A percentile compares a stretch with the other conserved stretches of the same genome.
phyloP scores from a whole-genome alignment of 2,329 filamentous ascomycete genomes.

The Neurospora sp. region DNA sequence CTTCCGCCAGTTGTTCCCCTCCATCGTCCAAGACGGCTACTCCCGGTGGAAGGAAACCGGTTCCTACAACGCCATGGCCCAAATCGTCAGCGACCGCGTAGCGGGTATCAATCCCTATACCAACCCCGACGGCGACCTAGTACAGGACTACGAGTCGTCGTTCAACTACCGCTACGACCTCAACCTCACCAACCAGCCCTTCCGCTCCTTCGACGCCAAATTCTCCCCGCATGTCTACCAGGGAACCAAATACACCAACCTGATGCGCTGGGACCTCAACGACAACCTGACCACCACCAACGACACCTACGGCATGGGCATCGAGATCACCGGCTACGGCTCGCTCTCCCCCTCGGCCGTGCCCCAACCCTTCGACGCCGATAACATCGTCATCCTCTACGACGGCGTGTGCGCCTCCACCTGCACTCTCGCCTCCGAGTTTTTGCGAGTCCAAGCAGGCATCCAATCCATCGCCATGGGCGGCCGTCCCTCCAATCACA shows the following conservation, averaged over 20 bases:
- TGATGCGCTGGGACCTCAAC: slow-evolving; percentile 41
- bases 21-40: slow-evolving; percentile 30
- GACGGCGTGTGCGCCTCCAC: slow-evolving; percentile 50
- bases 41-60: slow-evolving; percentile 33
- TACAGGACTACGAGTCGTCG: slow-evolving; percentile 36
- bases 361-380: slow-evolving; percentile 42
- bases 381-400: slow-evolving; percentile 49
- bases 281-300: slow-evolving; percentile 32
- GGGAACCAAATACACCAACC: slow-evolving; percentile 42
- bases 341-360: slow-evolving; percentile 30
- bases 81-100: slow-evolving; percentile 32
- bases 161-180: slow-evolving; percentile 44
- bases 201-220: slow-evolving; percentile 36
- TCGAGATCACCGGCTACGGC: slow-evolving; percentile 40
- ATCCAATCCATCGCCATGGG: slow-evolving; percentile 46
- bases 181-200: slow-evolving; percentile 37
- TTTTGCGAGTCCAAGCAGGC: slow-evolving; percentile 40
- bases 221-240: slow-evolving; percentile 30
- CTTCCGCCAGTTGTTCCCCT: slow-evolving; percentile 45
- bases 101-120: slow-evolving; percentile 36
- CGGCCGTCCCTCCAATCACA: slow-evolving; percentile 34
- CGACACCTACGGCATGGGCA: slow-evolving; percentile 30
- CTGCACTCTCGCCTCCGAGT: slow-evolving; percentile 46
- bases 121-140: slow-evolving; percentile 23
- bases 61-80: slow-evolving; percentile 34